Evolutionary conservation across 768 basidiomycete genomes (phyloP).

Genomic region (Hortiboletus flavorubellus): DNA sequence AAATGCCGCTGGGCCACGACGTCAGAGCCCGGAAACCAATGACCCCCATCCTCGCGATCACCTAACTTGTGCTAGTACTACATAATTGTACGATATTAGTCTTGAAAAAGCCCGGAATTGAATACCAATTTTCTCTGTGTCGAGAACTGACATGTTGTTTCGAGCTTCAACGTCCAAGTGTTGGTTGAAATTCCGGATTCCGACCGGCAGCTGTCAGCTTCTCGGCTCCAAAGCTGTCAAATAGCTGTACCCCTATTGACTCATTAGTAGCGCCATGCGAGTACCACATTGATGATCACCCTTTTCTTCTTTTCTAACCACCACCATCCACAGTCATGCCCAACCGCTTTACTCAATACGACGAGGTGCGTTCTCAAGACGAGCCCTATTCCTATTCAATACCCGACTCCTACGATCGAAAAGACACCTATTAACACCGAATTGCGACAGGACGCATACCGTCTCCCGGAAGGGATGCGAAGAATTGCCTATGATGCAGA

Average conservation of each 20-base stretch:
- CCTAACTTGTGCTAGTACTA: no score
- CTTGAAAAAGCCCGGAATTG: no score
- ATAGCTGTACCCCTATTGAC: slow-evolving; percentile 6
- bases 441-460: slow-evolving; percentile 32
- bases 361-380: slow-evolving; percentile 20
- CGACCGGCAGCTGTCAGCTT: no score
- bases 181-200: no score
- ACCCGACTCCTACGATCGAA: background rate
- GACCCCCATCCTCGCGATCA: no score
- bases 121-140: no score
- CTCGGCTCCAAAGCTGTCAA: no score
- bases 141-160: no score
- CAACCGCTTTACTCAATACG: slow-evolving; percentile 21
- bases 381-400: background rate
- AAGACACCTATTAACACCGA: background rate
- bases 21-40: no score
- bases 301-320: background rate
- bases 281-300: background rate
- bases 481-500: slow-evolving; percentile 56
- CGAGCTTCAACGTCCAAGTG: no score
- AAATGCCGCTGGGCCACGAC: no score
- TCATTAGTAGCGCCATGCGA: background rate
- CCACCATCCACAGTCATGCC: slow-evolving; percentile 7
- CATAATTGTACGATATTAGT: no score
- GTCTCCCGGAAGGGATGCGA: slow-evolving; percentile 42